Base-by-base conservation (phyloP, 352 stramenopile genomes). In the Phytophthora boehmeriae region DNA sequence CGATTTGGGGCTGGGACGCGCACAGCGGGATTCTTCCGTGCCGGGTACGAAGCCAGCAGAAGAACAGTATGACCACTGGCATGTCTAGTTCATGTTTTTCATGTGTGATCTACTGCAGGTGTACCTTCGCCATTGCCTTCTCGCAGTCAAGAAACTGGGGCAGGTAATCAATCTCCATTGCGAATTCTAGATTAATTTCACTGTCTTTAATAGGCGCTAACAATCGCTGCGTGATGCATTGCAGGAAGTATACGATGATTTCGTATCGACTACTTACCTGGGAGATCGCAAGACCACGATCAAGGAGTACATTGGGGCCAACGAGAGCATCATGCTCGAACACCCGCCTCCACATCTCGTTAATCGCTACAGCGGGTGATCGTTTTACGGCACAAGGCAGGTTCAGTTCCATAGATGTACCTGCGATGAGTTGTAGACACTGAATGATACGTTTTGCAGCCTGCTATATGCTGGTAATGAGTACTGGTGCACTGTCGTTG, bases 91-190 rank as follows among this genome's bases (percentile, higher is more conserved):
- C 6, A 38, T 28, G 11, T 32, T 46, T 4, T 22, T 25, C 17
- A 20, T 9, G 22, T 36, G 9, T 25, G 1, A 11, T 53, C 16
- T 17, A 22, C 19, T 11, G 14, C 41, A 90, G 70, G 84, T 96
- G 28, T 98, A 98, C 59, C 76, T 98, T n/a, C 88, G 93, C 42
- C 93, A 98, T 73, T 98, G 93, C 53, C 69, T 97, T 35, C 73
- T 98, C 27, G 87, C 92, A 13, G 91, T 93, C 19, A 74, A 87
- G 75, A 95, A 92, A 43, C 68, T 92, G 20, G 80, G 83, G 22
- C 27, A 84, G 75, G 68, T n/a, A n/a, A n/a, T n/a, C n/a, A n/a
- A n/a, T n/a, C n/a, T n/a, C n/a, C n/a, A n/a, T n/a, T n/a, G n/a
- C n/a, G n/a, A n/a, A n/a, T n/a, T n/a, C n/a, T n/a, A n/a, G n/a